Evolutionary conservation across 208 protist genomes (phyloP).

Genomic region (Eutreptiella sp.): DNA sequence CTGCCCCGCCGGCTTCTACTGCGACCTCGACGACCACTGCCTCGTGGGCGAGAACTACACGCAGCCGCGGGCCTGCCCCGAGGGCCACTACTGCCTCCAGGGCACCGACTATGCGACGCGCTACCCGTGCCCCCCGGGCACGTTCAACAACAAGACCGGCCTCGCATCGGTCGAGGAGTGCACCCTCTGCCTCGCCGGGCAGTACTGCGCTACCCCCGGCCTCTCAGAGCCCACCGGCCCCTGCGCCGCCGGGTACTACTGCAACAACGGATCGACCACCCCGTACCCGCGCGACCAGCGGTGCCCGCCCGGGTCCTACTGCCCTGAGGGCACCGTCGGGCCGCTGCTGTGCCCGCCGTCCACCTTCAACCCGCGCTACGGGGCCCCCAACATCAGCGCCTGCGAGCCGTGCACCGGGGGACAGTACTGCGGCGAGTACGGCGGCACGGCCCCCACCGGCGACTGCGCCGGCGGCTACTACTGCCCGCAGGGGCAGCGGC

Average conservation of each 20-base stretch:
- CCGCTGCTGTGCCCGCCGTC: conserved; percentile 25
- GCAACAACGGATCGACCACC: conserved; percentile 18
- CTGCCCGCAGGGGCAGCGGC: background rate
- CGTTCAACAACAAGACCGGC: conserved; percentile 6
- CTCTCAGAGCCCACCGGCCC: conserved; percentile 1
- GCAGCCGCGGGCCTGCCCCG: conserved; percentile 15
- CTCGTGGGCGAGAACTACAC: conserved; percentile 3
- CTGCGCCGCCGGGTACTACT: conserved; percentile 23
- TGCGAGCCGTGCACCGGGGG: conserved; percentile 13
- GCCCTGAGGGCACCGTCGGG: conserved; percentile 6
- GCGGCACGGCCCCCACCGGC: background rate
- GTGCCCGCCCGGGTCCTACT: conserved; percentile 10
- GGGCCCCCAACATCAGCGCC: background rate
- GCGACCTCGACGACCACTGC: conserved; percentile 17
- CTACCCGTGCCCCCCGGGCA: conserved; percentile 27
- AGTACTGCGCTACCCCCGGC: conserved; percentile 8
- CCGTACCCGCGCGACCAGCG: conserved; percentile 29
- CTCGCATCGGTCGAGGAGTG: conserved; percentile 1
- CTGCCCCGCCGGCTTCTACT: conserved; percentile 39
- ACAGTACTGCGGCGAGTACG: background rate
- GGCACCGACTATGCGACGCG: conserved; percentile 15
- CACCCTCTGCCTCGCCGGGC: conserved; percentile 7
- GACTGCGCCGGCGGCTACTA: conserved; percentile 20
- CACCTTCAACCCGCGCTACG: conserved; percentile 2
- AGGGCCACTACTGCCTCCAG: conserved; percentile 32